Evolutionary conservation across 225 moss, liverwort and hornwort genomes (phyloP).

Genomic region (Straminergon stramineum): DNA sequence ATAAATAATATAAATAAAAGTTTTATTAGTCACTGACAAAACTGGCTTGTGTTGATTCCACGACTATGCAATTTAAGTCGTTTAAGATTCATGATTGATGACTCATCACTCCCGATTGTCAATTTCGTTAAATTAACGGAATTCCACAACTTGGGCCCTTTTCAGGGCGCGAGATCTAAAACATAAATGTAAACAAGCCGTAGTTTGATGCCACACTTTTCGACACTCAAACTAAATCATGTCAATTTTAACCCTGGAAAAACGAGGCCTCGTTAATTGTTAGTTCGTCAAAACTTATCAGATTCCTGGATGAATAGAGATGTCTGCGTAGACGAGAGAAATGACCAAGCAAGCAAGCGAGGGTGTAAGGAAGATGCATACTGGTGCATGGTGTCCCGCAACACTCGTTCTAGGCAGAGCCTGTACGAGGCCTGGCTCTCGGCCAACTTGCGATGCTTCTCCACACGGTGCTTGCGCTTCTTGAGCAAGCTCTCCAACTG

Average conservation of each 20-base stretch:
- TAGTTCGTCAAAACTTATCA: not conserved
- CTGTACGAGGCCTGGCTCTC: constrained; percentile 32
- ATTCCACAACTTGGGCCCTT: not conserved
- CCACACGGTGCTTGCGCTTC: constrained; percentile 32
- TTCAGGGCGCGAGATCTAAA: not conserved
- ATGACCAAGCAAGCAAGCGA: not conserved
- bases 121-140: not conserved
- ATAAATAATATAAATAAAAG: not conserved
- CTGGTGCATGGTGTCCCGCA: constrained; percentile 46
- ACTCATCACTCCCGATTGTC: not conserved
- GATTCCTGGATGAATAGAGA: not conserved
- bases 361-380: not conserved
- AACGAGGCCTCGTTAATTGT: not conserved
- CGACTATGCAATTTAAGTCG: not conserved
- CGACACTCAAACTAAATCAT: not conserved
- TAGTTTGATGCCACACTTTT: not conserved
- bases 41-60: not conserved
- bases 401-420: constrained; percentile 24
- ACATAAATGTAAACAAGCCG: not conserved
- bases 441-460: constrained; percentile 33
- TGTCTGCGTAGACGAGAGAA: not conserved
- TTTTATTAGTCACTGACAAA: not conserved
- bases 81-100: not conserved
- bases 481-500: constrained; percentile 22
- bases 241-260: not conserved